phyloP scores from a whole-genome alignment of 768 basidiomycete genomes.

The Cytidiella melzeri region DNA sequence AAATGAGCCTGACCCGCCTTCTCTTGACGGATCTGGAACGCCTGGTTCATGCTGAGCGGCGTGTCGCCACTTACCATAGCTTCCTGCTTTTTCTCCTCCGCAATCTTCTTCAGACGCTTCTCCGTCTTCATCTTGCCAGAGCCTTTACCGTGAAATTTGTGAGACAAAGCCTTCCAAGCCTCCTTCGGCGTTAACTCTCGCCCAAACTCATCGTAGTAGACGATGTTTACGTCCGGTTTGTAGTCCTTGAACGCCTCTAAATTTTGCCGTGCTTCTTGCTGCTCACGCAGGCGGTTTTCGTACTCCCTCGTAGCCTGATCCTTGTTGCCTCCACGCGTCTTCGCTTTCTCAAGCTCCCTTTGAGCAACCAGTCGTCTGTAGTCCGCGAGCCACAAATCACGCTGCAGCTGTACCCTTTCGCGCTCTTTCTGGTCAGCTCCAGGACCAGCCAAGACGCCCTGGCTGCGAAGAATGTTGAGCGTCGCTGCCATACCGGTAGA shows the following conservation, averaged over 20 bases:
- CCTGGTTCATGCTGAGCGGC: slow-evolving; percentile 89
- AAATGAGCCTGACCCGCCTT: slow-evolving; percentile 96
- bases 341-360: slow-evolving; percentile 74
- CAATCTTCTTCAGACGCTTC: slow-evolving; percentile 93
- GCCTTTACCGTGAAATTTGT: slow-evolving; percentile 98
- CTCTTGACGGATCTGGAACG: slow-evolving; percentile 90
- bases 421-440: slow-evolving; percentile 62
- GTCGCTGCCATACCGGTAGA: slow-evolving; percentile 84
- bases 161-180: slow-evolving; percentile 96
- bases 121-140: slow-evolving; percentile 97
- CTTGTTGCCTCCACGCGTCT: slow-evolving; percentile 73
- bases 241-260: slow-evolving; percentile 86
- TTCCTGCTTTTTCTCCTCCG: slow-evolving; percentile 92
- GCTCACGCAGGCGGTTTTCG: slow-evolving; percentile 87
- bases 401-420: slow-evolving; percentile 76
- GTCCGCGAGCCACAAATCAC: slow-evolving; percentile 87
- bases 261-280: slow-evolving; percentile 79
- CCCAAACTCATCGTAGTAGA: slow-evolving; percentile 96
- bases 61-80: slow-evolving; percentile 96
- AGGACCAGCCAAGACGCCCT: slow-evolving; percentile 76
- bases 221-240: slow-evolving; percentile 95
- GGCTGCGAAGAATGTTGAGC: slow-evolving; percentile 81
- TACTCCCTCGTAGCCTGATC: slow-evolving; percentile 94
- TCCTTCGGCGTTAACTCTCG: slow-evolving; percentile 85
- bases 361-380: slow-evolving; percentile 70